Percentiles rank a stretch among this genome's conserved stretches.
Evolutionary conservation across 2,329 filamentous ascomycete genomes (phyloP).

Genomic region (Monascus ruber): DNA sequence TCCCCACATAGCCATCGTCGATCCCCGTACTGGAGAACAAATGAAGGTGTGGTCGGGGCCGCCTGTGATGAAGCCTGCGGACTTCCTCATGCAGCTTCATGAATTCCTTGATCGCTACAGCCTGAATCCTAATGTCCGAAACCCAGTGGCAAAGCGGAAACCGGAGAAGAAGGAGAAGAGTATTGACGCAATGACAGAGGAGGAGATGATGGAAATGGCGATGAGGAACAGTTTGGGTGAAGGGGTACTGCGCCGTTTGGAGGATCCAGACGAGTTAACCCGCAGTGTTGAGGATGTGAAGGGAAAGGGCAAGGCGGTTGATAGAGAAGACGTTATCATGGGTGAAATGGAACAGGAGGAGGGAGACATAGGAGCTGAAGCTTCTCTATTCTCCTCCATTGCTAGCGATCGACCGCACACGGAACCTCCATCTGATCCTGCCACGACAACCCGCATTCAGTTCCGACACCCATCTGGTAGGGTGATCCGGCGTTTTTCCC

Average conservation of each 20-base stretch:
- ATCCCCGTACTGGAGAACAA: constrained; percentile 90
- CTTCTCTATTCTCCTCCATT: constrained; percentile 56
- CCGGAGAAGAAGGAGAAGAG: constrained; percentile 60
- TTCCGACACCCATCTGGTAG: constrained; percentile 78
- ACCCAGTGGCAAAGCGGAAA: constrained; percentile 74
- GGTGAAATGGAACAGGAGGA: constrained; percentile 23
- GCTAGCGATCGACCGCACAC: constrained; percentile 59
- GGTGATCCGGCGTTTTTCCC: constrained; percentile 72
- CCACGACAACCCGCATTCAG: constrained; percentile 75
- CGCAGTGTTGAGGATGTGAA: constrained; percentile 44
- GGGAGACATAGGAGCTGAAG: constrained; percentile 15
- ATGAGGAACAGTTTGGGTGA: constrained; percentile 70
- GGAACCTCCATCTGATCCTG: constrained; percentile 62
- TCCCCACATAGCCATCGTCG: constrained; percentile 90
- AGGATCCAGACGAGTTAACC: constrained; percentile 82
- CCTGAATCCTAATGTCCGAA: constrained; percentile 75
- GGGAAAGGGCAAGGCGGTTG: constrained; percentile 39
- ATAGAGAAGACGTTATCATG: constrained; percentile 25
- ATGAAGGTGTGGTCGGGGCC: constrained; percentile 90
- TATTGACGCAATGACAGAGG: constrained; percentile 83
- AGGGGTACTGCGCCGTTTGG: constrained; percentile 40
- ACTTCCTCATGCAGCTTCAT: constrained; percentile 83
- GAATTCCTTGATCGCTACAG: constrained; percentile 98
- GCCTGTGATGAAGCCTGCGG: constrained; percentile 61
- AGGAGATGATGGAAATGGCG: constrained; percentile 93